Base-by-base conservation (phyloP, 2,329 filamentous ascomycete genomes). In the Acrocalymma vagum region DNA sequence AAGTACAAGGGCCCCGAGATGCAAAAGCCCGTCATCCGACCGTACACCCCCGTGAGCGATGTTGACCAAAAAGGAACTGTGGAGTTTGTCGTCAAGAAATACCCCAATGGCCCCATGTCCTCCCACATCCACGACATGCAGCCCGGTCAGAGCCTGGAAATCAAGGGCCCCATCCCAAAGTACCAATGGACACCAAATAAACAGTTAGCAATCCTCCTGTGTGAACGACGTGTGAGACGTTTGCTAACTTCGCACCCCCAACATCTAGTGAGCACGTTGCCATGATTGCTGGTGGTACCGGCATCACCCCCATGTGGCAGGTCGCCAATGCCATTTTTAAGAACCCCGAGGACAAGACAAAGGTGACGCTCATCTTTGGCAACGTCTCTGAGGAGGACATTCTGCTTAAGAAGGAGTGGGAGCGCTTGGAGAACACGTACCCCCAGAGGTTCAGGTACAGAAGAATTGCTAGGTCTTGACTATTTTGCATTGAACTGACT, bases 281-380 rank as follows among this genome's bases (percentile, higher is more conserved):
- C 25, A 79, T 93, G 54, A 82, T 99, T 51, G 90, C 93, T n/a
- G 94, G 94, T 61, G 94, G 94, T 53, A 96, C 94, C 6, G 94
- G 94, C 48, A 95, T 99, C 72, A 94, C 94, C 9, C 94, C 94
- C 58, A 96, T 97, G 93, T 97, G 89, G 80, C 94, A 99, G 79
- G 85, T 99, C 29, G 79, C 84, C 53, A 90, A 90, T 50, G 82
- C 86, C 66, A 96, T 99, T 76, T 95, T 97, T 85, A 90, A 87
- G 74, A 95, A 96, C 82, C 90, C 93, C 46, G 83, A 89, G 28
- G 94, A 99, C 78, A 92, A 94, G 83, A 99, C 94, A 61, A 95
- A 96, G 79, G 91, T 99, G 27, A 97, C 93, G 5, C 84, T 99
- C 21, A 82, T 99, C 24, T 96, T 93, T 66, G 94, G 90, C 57